phyloP scores from a whole-genome alignment of 2,329 filamentous ascomycete species.

The Lecanosticta acicola region DNA sequence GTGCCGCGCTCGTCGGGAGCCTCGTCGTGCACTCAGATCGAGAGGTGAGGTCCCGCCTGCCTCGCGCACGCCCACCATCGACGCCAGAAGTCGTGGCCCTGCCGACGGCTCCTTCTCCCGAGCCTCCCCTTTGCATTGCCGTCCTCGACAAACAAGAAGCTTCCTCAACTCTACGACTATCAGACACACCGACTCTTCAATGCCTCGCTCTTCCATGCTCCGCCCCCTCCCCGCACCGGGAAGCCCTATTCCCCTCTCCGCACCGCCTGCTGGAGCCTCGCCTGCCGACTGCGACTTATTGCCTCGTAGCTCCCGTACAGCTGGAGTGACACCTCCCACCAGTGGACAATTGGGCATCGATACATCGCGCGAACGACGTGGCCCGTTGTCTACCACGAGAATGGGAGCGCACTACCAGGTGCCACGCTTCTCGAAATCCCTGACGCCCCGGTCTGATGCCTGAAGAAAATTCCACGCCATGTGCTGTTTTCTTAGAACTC shows the following conservation, averaged over 20 bases:
- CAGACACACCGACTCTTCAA: not conserved
- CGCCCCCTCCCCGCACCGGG: not conserved
- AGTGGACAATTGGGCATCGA: not conserved
- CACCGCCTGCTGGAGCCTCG: not conserved
- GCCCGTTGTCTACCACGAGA: not conserved
- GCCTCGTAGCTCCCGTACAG: not conserved
- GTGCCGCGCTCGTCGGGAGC: too few species aligned
- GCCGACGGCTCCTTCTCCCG: too few species aligned
- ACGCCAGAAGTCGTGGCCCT: too few species aligned
- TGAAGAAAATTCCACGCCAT: not conserved
- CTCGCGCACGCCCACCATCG: too few species aligned
- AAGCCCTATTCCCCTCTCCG: not conserved
- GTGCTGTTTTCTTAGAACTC: not conserved
- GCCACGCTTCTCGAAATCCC: conserved; percentile 1
- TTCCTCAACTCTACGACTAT: too few species aligned
- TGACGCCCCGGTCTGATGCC: too few species aligned
- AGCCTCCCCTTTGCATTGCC: too few species aligned
- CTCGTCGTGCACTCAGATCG: not conserved
- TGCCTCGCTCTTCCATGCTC: not conserved
- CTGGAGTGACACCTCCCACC: not conserved
- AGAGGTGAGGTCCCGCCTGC: too few species aligned
- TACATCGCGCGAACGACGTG: conserved; percentile 1
- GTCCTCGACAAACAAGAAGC: too few species aligned
- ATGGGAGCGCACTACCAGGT: not conserved
- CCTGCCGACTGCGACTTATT: not conserved